Percentiles rank a stretch among this genome's conserved stretches.
Evolutionary conservation across 768 basidiomycete genomes (phyloP).

Genomic region (Termitomyces sp.): DNA sequence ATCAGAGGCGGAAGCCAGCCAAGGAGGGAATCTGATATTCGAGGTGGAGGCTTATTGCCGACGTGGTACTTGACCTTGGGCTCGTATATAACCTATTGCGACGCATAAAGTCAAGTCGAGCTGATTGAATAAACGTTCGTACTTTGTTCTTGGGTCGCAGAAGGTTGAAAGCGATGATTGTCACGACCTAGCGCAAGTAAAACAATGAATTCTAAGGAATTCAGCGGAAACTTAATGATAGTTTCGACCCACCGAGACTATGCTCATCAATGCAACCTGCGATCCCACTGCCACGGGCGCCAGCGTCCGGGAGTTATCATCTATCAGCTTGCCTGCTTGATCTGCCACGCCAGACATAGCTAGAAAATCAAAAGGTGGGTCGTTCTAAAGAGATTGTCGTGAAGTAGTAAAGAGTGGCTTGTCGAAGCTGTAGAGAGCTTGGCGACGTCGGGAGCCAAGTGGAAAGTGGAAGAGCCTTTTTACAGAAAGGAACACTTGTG

Average conservation of each 20-base stretch:
- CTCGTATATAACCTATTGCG: constrained; percentile 73
- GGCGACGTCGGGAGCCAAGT: not conserved
- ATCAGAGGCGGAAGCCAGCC: constrained; percentile 90
- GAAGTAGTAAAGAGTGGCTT: constrained; percentile 8
- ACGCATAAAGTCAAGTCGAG: constrained; percentile 6
- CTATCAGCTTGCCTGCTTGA: constrained; percentile 33
- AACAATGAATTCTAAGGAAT: constrained; percentile 2
- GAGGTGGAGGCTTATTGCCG: constrained; percentile 71
- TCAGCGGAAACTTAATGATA: not conserved
- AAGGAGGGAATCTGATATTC: constrained; percentile 75
- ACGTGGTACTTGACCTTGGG: constrained; percentile 91
- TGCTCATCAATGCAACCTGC: constrained; percentile 71
- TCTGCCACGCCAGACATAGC: constrained; percentile 29
- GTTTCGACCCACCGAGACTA: constrained; percentile 54
- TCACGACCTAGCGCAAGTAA: constrained; percentile 40
- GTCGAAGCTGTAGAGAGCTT: constrained; percentile 5
- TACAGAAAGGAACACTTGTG: constrained; percentile 3
- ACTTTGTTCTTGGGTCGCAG: constrained; percentile 89
- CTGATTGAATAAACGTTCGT: constrained; percentile 8
- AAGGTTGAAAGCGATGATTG: constrained; percentile 71
- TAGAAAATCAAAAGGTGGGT: constrained; percentile 6
- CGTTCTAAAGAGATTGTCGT: constrained; percentile 9
- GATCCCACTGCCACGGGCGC: constrained; percentile 75
- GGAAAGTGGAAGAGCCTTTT: not conserved
- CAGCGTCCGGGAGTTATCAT: constrained; percentile 54